phyloP scores from a whole-genome alignment of 805 yeast genomes.

The Myxozyma nipponensis region DNA sequence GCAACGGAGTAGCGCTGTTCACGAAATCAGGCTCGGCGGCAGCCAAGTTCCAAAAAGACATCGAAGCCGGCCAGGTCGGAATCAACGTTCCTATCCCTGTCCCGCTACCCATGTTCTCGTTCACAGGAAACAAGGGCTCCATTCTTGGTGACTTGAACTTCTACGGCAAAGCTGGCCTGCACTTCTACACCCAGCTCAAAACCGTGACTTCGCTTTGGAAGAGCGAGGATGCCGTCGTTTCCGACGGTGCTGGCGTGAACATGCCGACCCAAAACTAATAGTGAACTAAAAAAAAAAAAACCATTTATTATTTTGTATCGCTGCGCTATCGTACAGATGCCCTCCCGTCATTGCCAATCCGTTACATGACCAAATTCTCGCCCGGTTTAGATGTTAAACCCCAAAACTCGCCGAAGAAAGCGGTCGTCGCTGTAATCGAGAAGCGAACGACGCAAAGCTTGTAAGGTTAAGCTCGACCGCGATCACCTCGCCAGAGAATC shows the following conservation, averaged over 20 bases:
- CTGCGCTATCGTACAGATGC: no score
- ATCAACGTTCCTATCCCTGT: constrained; percentile 77
- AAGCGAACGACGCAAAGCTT: neutral
- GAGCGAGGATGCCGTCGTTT: constrained; percentile 47
- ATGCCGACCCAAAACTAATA: constrained; percentile 59
- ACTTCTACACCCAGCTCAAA: constrained; percentile 70
- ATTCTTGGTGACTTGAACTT: constrained; percentile 77
- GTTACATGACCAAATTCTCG: no score
- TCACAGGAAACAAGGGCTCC: constrained; percentile 71
- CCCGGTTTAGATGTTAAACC: no score
- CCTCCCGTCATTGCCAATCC: no score
- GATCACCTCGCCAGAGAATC: constrained; percentile 26
- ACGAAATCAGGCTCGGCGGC: constrained; percentile 68
- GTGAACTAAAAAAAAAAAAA: no score
- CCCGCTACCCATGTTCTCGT: constrained; percentile 76
- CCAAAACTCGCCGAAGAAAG: no score
- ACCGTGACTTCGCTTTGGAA: constrained; percentile 71
- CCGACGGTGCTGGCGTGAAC: constrained; percentile 53
- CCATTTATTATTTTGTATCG: no score
- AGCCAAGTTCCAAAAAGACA: constrained; percentile 62
- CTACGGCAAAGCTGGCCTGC: constrained; percentile 71
- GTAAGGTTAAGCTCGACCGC: constrained; percentile 20
- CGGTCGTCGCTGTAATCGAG: neutral
- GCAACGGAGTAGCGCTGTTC: constrained; percentile 69
- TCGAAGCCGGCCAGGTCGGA: constrained; percentile 75